Evolutionary conservation across 805 yeast species (phyloP).

Genomic region (Hanseniaspora mollemarum): DNA sequence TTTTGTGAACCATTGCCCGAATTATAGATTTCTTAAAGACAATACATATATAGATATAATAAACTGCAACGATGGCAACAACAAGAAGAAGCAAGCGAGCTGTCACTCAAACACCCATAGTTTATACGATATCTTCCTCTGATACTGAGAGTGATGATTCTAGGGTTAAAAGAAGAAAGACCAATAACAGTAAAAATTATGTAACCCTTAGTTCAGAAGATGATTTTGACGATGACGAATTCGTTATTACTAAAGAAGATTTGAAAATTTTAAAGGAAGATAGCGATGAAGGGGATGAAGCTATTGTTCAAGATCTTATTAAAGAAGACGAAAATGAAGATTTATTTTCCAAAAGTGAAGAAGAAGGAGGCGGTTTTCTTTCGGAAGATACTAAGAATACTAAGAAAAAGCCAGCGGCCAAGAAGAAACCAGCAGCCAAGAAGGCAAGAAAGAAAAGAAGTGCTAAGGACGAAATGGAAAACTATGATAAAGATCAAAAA

Average conservation of each 20-base stretch:
- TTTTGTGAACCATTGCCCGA: no score
- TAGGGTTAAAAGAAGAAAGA: constrained; percentile 5
- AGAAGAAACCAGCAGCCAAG: constrained; percentile 3
- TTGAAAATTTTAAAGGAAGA: constrained; percentile 6
- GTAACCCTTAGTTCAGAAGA: not conserved
- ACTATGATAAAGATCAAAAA: constrained; percentile 1
- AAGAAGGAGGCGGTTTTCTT: constrained; percentile 13
- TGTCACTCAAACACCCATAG: not conserved
- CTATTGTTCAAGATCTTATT: no score
- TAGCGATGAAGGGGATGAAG: not conserved
- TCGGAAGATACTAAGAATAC: constrained; percentile 1
- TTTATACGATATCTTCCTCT: constrained; percentile 5
- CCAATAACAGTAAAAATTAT: not conserved
- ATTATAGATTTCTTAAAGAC: no score
- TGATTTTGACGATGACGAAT: constrained; percentile 12
- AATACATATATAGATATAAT: no score
- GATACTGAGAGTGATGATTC: constrained; percentile 1
- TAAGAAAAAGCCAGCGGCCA: not conserved
- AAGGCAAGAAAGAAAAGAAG: constrained; percentile 4
- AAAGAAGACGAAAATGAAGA: no score
- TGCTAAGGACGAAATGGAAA: constrained; percentile 12
- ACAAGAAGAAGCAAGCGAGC: constrained; percentile 1
- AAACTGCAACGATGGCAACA: not conserved
- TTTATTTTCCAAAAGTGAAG: not conserved
- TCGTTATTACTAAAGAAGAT: constrained; percentile 12